These are phyloP conservation scores for Magnaporthiopsis poae DNA, from an alignment of 2,329 filamentous ascomycete species.

Conservation along the genomic window DNA sequence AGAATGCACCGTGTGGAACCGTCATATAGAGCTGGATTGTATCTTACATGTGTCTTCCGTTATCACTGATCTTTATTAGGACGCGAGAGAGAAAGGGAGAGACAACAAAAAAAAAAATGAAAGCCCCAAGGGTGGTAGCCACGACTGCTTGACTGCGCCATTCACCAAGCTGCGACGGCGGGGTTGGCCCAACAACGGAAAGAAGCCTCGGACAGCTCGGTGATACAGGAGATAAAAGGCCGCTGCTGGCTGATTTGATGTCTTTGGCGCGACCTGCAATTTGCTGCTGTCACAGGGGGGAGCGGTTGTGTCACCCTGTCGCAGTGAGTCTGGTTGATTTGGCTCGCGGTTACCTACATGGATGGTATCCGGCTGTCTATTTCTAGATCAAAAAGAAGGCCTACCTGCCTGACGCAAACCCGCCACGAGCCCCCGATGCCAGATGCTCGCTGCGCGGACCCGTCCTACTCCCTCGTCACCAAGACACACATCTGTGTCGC, in stretches of 20 bases:
- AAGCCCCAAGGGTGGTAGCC: no score
- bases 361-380: background rate
- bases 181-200: background rate
- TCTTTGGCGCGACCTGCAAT: background rate
- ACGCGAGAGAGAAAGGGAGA: no score
- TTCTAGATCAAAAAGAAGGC: background rate
- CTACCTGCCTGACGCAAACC: background rate
- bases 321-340: background rate
- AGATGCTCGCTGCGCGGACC: background rate
- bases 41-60: constrained; percentile 25
- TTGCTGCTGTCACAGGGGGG: background rate
- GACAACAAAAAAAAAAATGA: no score
- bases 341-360: background rate
- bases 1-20: constrained; percentile 31
- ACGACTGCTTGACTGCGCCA: background rate
- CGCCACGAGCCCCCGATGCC: background rate
- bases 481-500: background rate
- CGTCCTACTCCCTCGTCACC: background rate
- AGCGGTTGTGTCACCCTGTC: background rate
- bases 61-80: background rate
- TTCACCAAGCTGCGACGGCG: background rate
- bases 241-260: background rate
- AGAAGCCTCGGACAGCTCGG: background rate
- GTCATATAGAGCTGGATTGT: constrained; percentile 31
- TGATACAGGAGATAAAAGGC: background rate